Conservation (phyloP, 768 basidiomycete species). For the Russula foetens region DNA sequence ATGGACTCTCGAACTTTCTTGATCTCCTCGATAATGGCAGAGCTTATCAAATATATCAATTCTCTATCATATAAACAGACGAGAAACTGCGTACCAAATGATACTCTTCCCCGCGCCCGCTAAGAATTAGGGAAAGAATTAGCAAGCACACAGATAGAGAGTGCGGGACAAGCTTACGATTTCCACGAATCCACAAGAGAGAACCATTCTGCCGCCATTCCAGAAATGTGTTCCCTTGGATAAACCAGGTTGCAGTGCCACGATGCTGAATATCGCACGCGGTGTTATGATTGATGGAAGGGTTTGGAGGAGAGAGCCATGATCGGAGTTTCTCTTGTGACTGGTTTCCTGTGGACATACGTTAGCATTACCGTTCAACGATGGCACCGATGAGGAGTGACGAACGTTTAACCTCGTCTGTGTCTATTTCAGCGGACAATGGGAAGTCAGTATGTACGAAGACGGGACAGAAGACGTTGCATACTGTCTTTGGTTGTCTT, state of each 20-base stretch:
- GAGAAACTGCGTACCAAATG: not conserved
- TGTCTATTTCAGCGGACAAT: too few species aligned
- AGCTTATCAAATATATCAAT: not conserved
- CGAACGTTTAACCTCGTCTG: not conserved
- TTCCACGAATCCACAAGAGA: not conserved
- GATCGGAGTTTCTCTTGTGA: not conserved
- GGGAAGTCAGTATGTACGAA: too few species aligned
- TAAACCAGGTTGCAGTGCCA: not conserved
- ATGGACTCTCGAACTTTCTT: not conserved
- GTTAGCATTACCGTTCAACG: not conserved
- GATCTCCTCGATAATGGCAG: not conserved
- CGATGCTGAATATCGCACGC: not conserved
- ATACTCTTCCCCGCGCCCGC: conserved; percentile 1
- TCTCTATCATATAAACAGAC: too few species aligned
- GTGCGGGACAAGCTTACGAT: not conserved
- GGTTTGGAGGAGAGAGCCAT: conserved; percentile 1
- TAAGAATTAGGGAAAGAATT: not conserved
- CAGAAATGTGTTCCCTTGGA: not conserved
- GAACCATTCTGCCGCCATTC: not conserved
- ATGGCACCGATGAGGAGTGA: not conserved
- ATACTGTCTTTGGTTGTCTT: not conserved
- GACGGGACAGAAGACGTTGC: too few species aligned
- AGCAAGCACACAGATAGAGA: not conserved
- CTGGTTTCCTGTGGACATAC: not conserved
- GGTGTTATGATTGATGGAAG: not conserved